Base-by-base conservation (phyloP, 108 stramenopile genomes). In the Aurantiochytrium sp. region DNA sequence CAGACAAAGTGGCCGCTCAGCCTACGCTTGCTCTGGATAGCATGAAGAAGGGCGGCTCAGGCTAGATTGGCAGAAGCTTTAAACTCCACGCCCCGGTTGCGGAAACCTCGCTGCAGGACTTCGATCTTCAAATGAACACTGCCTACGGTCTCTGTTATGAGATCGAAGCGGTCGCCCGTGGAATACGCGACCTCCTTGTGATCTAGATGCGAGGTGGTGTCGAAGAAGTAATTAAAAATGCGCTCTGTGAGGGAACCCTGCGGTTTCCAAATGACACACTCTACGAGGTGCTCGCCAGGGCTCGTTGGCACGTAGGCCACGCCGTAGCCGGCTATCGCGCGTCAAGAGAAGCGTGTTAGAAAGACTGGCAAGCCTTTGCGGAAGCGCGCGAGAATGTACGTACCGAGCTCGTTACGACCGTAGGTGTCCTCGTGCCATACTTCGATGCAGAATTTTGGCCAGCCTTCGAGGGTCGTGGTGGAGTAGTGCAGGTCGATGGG, bases 371-470 rank as follows among this genome's bases (percentile, higher is more conserved):
- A n/a, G n/a, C n/a, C n/a, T n/a, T n/a, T n/a, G n/a, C n/a, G n/a
- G n/a, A n/a, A n/a, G n/a, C n/a, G n/a, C n/a, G n/a, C n/a, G n/a
- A n/a, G n/a, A n/a, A n/a, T n/a, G n/a, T n/a, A 81, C 73, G 39
- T 81, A 81, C 73, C 39, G 24, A 81, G 73, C 45, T 81, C 73
- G 39, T 81, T 41, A n/a, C 73, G 73, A 48, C 73, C 73, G 45
- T 81, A 81, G 50, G 6, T 48, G 45, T 81, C 73, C 32, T 81
- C 73, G n/a, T 81, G 73, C 73, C 73, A 81, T 12, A 81, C 73
- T 81, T 81, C 73, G n/a, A 81, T 27, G 45, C n/a, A n/a, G 12
- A 81, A 48, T 4, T 81, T 81, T 4, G 73, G 73, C 73, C 73
- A 81, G 39, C 73, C 73, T 15, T 41, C n/a, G 19, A 81, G 39